A percentile compares a stretch with the other conserved stretches of the same genome.
These are phyloP conservation scores for Aspergillus floridensis DNA, from an alignment of 2,329 filamentous ascomycete genomes.

Conservation along the genomic window DNA sequence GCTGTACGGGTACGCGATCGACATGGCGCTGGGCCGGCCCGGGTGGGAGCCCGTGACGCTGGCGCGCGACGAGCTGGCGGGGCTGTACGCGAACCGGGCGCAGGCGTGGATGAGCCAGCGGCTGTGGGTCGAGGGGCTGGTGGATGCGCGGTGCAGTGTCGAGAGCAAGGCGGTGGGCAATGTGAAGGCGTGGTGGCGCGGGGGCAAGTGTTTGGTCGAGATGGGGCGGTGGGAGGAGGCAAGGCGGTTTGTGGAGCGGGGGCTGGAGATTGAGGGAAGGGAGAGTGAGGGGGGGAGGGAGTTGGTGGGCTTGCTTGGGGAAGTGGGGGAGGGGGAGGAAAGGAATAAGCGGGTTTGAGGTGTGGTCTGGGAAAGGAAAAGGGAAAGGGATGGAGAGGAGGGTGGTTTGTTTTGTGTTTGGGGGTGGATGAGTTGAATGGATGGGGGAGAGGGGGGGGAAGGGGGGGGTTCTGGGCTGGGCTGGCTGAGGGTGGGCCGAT, in stretches of 20 bases:
- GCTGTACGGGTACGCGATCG: constrained; percentile 79
- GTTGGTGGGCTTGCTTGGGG: constrained; percentile 59
- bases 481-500: too few relatives aligned
- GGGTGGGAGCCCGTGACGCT: constrained; percentile 83
- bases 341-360: constrained; percentile 12
- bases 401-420: background rate
- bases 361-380: background rate
- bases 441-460: too few relatives aligned
- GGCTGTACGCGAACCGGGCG: constrained; percentile 79
- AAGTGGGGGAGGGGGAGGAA: constrained; percentile 63
- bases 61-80: constrained; percentile 78
- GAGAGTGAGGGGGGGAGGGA: constrained; percentile 49
- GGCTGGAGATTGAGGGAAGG: constrained; percentile 76
- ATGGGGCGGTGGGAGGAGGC: constrained; percentile 88
- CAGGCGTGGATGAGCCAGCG: constrained; percentile 83
- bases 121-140: constrained; percentile 79
- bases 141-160: constrained; percentile 84
- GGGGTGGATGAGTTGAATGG: too few relatives aligned
- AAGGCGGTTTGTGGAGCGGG: constrained; percentile 70
- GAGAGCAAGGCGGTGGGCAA: constrained; percentile 85
- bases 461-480: too few relatives aligned
- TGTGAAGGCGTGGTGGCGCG: constrained; percentile 90
- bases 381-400: background rate
- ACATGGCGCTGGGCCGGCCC: constrained; percentile 81
- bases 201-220: constrained; percentile 80